Evolutionary conservation across 176 grass and related monocot genomes (phyloP), one percentile per base, ranked within the genome.

Genomic region (Aegilops bicornis): DNA sequence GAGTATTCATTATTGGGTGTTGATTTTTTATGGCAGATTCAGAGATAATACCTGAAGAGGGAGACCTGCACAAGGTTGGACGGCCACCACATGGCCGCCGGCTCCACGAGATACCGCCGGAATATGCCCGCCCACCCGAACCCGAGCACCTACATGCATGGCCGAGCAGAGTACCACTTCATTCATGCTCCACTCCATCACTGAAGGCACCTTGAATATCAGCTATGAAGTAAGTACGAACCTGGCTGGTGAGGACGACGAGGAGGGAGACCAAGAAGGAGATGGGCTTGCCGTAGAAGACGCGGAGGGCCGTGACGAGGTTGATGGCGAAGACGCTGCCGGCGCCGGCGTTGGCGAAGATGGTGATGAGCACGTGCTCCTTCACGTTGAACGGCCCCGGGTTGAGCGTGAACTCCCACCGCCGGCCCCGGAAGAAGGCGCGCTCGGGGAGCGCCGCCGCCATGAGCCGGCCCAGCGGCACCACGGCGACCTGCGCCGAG

Each of bases 281-380:
- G 90, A 94, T 92, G 77, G 87, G 83, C 88, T 50, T 50, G 47
- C 47, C 47, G 47, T 50, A 50, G 47, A 50, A 50, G 47, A 50
- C 47, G 0, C 47, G 88, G 25, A 97, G 76, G 62, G 92, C 92
- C 40, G 95, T 97, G 86, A 94, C 87, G 87, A 92, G 8, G 61
- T 97, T 88, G 70, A 97, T 97, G 68, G 95, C 90, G 77, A 91
- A 97, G 54, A 97, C 95, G 20, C 83, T 97, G 54, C 95, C 95
- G 25, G 95, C 95, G 6, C 95, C 95, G 78, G 93, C 93, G 68
- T 98, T 98, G 84, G 95, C 95, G 80, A 98, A 98, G 82, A 98
- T 98, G 83, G 93, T 93, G 83, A 98, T 95, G 86, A 98, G 93
- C 42, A 98, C 95, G 89, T 95, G 95, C 89, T 98, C 95, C 95